Conservation (phyloP, 2,329 filamentous ascomycete species). For the Nectriaceae sp. region DNA sequence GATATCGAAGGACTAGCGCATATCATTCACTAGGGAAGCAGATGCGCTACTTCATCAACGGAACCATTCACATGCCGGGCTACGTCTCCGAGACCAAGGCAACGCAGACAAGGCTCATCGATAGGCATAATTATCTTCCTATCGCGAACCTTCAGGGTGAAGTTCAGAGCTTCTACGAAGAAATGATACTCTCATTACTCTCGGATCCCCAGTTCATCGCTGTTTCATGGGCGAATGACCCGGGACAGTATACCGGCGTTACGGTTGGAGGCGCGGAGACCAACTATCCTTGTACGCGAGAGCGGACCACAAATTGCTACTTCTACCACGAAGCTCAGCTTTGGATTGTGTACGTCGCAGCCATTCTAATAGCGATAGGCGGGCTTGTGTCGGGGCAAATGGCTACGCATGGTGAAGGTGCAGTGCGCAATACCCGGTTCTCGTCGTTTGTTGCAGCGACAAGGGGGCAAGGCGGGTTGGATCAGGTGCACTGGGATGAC, state of each 20-base stretch:
- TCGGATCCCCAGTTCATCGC: conserved; percentile 27
- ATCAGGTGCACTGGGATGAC: conserved; percentile 24
- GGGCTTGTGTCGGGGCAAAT: conserved; percentile 19
- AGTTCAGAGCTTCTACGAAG: conserved; percentile 27
- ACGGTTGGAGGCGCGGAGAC: conserved; percentile 7
- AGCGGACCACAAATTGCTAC: conserved; percentile 21
- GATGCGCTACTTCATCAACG: conserved; percentile 21
- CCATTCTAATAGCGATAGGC: conserved; percentile 22
- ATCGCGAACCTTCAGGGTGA: conserved; percentile 17
- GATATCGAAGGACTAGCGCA: conserved; percentile 21
- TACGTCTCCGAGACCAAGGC: conserved; percentile 18
- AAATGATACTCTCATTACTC: conserved; percentile 25
- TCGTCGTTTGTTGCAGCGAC: conserved; percentile 27
- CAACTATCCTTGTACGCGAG: conserved; percentile 18
- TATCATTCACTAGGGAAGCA: conserved; percentile 24
- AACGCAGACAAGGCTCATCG: conserved; percentile 22
- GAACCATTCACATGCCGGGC: conserved; percentile 25
- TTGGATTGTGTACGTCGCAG: conserved; percentile 24
- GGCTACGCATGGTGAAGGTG: conserved; percentile 24
- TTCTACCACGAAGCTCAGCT: conserved; percentile 22
- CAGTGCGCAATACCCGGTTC: conserved; percentile 26
- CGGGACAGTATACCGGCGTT: conserved; percentile 14
- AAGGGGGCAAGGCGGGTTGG: conserved; percentile 23
- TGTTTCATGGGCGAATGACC: conserved; percentile 25
- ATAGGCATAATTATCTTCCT: conserved; percentile 23